These are phyloP conservation scores for Cercospora sesami DNA, from an alignment of 2,329 filamentous ascomycete genomes.

Conservation along the genomic window DNA sequence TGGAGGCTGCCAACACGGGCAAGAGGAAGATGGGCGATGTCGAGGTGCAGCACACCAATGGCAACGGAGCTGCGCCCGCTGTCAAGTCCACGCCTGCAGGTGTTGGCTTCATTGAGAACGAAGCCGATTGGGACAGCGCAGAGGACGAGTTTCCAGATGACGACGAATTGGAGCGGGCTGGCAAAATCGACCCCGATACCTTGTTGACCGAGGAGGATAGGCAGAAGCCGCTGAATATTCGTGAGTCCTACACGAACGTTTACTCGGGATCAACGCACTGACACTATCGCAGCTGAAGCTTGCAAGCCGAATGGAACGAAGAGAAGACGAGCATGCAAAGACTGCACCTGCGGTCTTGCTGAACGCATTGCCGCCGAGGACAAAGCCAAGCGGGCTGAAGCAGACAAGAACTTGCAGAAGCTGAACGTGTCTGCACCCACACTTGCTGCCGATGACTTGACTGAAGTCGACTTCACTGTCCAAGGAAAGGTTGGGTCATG, in stretches of 20 bases:
- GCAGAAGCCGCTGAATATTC: conserved; percentile 72
- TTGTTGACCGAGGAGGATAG: conserved; percentile 84
- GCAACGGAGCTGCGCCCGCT: conserved; percentile 44
- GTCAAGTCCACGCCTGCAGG: conserved; percentile 52
- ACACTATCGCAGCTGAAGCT: conserved; percentile 64
- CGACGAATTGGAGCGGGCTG: conserved; percentile 61
- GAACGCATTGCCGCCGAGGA: conserved; percentile 86
- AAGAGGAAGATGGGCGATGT: conserved; percentile 40
- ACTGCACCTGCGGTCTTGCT: conserved; percentile 92
- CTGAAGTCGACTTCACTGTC: conserved; percentile 95
- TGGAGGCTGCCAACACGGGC: conserved; percentile 36
- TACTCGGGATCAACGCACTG: neutral
- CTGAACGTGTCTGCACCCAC: conserved; percentile 52
- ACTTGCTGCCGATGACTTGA: conserved; percentile 74
- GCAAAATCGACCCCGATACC: conserved; percentile 87
- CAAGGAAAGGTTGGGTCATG: conserved; percentile 94
- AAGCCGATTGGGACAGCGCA: conserved; percentile 59
- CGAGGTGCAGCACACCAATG: conserved; percentile 35
- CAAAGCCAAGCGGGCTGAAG: conserved; percentile 61
- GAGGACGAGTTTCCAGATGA: conserved; percentile 40
- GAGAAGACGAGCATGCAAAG: conserved; percentile 91
- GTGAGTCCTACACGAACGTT: conserved; percentile 49
- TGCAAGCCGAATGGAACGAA: conserved; percentile 82
- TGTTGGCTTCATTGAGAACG: conserved; percentile 68
- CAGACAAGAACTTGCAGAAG: conserved; percentile 60